These are phyloP conservation scores for Mytilinidion resinicola DNA, from an alignment of 495 filamentous ascomycete species.

Conservation along the genomic window DNA sequence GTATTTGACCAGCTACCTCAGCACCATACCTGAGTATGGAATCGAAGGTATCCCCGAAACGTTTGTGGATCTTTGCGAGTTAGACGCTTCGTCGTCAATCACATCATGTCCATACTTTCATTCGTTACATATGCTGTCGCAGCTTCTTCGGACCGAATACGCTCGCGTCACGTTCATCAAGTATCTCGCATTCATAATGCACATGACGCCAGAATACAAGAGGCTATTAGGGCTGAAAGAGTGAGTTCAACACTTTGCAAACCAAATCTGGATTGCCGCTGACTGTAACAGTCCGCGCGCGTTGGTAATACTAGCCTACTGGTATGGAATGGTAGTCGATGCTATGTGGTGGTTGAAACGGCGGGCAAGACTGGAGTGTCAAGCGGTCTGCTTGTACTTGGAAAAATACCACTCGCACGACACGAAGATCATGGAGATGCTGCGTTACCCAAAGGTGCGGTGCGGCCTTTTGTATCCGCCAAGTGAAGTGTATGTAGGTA, in stretches of 20 bases:
- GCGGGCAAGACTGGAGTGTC: conserved; percentile 36
- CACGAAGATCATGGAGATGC: not conserved
- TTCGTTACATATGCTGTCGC: conserved; percentile 21
- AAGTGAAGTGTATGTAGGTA: no score
- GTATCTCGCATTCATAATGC: conserved; percentile 36
- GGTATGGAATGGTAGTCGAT: conserved; percentile 37
- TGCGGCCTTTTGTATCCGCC: no score
- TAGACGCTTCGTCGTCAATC: not conserved
- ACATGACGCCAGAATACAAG: conserved; percentile 32
- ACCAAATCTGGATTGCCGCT: no score
- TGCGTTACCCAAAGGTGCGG: not conserved
- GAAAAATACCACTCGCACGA: conserved; percentile 4
- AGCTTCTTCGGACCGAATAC: conserved; percentile 28
- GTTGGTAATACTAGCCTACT: conserved; percentile 39
- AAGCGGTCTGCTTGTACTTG: conserved; percentile 29
- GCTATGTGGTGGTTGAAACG: conserved; percentile 40
- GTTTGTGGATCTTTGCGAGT: conserved; percentile 2
- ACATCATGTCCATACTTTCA: conserved; percentile 27
- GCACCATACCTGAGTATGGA: not conserved
- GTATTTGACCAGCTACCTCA: not conserved
- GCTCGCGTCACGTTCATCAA: conserved; percentile 30
- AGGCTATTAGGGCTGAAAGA: conserved; percentile 37
- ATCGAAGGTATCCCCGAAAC: not conserved
- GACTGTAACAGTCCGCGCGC: conserved; percentile 22
- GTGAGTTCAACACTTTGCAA: no score